Evolutionary conservation across 805 yeast genomes (phyloP).

Genomic region (Candida maltosa): DNA sequence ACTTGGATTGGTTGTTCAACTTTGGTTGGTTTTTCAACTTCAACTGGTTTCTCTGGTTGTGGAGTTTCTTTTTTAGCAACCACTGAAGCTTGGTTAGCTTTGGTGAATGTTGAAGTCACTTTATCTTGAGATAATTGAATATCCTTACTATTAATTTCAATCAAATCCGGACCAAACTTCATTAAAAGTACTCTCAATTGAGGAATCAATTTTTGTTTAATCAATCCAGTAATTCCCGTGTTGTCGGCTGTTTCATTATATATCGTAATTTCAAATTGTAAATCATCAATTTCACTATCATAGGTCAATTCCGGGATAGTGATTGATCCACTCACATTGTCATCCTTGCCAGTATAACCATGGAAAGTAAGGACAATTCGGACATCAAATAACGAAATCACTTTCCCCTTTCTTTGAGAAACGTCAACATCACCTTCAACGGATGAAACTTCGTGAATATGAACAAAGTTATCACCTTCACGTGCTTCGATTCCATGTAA

Average conservation of each 20-base stretch:
- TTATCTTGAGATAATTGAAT: conserved; percentile 67
- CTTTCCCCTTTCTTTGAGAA: conserved; percentile 94
- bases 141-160: conserved; percentile 73
- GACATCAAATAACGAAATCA: conserved; percentile 85
- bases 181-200: conserved; percentile 57
- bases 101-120: conserved; percentile 37
- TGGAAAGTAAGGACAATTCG: conserved; percentile 57
- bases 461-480: conserved; percentile 29
- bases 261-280: conserved; percentile 76
- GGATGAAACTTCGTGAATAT: conserved; percentile 46
- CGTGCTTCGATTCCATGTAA: conserved; percentile 47
- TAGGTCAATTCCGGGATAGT: conserved; percentile 90
- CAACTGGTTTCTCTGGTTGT: conserved; percentile 6
- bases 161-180: conserved; percentile 75
- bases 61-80: conserved; percentile 12
- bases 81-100: conserved; percentile 47
- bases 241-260: conserved; percentile 47
- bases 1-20: conserved; percentile 5
- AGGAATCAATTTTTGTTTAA: conserved; percentile 60
- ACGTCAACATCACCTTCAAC: conserved; percentile 97
- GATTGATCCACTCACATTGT: conserved; percentile 63
- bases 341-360: conserved; percentile 39
- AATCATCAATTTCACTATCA: conserved; percentile 82
- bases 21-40: not conserved
- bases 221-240: conserved; percentile 51